These are phyloP conservation scores for Cercospora sp. DNA, from an alignment of 2,329 filamentous ascomycete genomes.

Conservation along the genomic window DNA sequence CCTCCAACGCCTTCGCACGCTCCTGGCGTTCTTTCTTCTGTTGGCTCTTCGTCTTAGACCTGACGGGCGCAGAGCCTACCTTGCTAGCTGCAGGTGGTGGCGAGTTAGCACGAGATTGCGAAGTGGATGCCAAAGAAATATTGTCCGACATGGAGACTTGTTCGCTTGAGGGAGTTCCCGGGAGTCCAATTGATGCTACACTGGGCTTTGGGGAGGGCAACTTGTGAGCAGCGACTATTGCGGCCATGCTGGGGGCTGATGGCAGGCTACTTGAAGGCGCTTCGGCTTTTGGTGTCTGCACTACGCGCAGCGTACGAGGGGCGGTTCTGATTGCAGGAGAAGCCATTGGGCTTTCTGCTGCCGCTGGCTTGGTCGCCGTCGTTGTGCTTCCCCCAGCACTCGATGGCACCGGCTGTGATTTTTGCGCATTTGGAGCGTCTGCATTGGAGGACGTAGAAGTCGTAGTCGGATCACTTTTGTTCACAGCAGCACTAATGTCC, in stretches of 20 bases:
- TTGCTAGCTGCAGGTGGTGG: constrained; percentile 61
- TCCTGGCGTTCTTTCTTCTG: constrained; percentile 65
- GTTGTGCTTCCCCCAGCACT: constrained; percentile 51
- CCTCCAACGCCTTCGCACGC: constrained; percentile 48
- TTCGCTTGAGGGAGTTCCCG: constrained; percentile 74
- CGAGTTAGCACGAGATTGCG: constrained; percentile 70
- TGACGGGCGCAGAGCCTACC: constrained; percentile 67
- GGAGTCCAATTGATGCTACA: constrained; percentile 60
- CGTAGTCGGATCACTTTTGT: constrained; percentile 21
- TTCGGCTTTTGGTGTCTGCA: constrained; percentile 66
- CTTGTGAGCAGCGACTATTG: constrained; percentile 39
- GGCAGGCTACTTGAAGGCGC: constrained; percentile 46
- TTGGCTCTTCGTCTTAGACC: constrained; percentile 73
- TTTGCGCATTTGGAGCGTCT: constrained; percentile 46
- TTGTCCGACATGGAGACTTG: constrained; percentile 67
- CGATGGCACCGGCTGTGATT: constrained; percentile 37
- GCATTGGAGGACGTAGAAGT: not conserved
- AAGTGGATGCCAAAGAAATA: constrained; percentile 71
- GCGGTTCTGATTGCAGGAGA: constrained; percentile 50
- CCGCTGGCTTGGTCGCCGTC: constrained; percentile 53
- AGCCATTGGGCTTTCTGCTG: constrained; percentile 54
- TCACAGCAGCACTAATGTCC: constrained; percentile 47
- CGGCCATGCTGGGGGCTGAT: constrained; percentile 40
- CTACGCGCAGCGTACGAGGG: constrained; percentile 68
- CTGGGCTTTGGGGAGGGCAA: constrained; percentile 54